A percentile compares a stretch with the other conserved stretches of the same genome.
Evolutionary conservation across 2,329 filamentous ascomycete genomes (phyloP).

Genomic region (Pestalotiopsis sp.): DNA sequence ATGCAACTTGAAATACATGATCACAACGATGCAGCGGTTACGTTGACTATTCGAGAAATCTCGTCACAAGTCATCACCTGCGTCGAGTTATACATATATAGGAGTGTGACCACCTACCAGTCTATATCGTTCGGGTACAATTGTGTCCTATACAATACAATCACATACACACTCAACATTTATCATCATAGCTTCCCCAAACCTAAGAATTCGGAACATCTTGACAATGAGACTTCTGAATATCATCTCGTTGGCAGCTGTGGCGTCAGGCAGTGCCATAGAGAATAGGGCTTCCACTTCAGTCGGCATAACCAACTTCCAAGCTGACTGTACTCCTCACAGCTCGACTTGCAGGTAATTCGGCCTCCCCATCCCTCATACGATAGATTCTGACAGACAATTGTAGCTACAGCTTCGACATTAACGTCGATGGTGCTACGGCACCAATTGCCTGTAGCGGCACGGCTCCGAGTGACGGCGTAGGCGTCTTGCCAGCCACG

Average conservation of each 20-base stretch:
- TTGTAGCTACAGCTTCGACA: background rate
- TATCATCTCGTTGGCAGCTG: background rate
- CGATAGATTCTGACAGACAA: background rate
- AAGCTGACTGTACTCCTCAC: background rate
- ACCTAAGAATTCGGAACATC: background rate
- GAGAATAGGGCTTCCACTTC: background rate
- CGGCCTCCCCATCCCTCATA: background rate
- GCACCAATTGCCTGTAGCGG: background rate
- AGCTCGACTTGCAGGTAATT: background rate
- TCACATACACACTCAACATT: background rate
- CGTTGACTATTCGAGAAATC: background rate
- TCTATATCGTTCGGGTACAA: background rate
- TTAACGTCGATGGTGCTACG: background rate
- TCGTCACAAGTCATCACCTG: background rate
- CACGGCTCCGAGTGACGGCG: background rate
- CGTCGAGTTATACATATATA: background rate
- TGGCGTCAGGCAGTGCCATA: background rate
- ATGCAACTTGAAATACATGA: background rate
- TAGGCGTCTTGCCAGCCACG: background rate
- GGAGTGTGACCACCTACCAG: background rate
- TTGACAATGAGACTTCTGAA: background rate
- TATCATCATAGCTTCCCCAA: background rate
- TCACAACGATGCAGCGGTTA: background rate
- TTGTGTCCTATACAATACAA: background rate
- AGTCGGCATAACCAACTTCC: background rate